phyloP scores from a whole-genome alignment of 257 asterid species.

The Striga asiatica region DNA sequence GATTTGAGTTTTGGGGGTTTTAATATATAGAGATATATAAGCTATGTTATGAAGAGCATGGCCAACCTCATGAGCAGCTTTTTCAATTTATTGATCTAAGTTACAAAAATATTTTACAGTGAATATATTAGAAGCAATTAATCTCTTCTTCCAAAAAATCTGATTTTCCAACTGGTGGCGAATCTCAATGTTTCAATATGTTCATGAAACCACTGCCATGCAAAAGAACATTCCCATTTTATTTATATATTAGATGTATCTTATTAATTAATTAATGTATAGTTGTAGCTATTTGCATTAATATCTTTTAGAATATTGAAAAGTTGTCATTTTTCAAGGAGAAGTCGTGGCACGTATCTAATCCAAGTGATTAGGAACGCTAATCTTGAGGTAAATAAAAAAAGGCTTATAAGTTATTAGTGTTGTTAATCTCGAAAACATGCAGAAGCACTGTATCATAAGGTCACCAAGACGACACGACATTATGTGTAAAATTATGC shows the following conservation, averaged over 20 bases:
- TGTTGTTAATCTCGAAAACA: conserved; percentile 22
- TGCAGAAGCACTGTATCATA: conserved; percentile 9
- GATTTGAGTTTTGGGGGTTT: conserved; percentile 36
- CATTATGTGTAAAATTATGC: conserved; percentile 1
- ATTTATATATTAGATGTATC: neutral
- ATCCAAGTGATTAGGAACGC: conserved; percentile 26
- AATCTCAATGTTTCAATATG: neutral
- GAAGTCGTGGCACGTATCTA: conserved; percentile 34
- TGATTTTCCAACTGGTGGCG: neutral
- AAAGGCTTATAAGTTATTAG: no score
- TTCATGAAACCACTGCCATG: no score
- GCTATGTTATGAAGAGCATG: neutral
- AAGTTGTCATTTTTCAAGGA: neutral
- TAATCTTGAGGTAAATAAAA: conserved; percentile 21
- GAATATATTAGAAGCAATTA: neutral
- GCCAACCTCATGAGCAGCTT: neutral
- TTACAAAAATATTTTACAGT: neutral
- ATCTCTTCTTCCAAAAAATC: neutral
- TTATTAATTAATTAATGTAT: no score
- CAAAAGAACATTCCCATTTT: neutral
- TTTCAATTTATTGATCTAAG: neutral
- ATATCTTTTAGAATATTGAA: neutral
- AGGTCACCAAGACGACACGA: conserved; percentile 30
- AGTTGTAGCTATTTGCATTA: neutral
- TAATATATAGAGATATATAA: neutral